Evolutionary conservation across 345 rosid species (phyloP).

Genomic region (Lumnitzera racemosa): DNA sequence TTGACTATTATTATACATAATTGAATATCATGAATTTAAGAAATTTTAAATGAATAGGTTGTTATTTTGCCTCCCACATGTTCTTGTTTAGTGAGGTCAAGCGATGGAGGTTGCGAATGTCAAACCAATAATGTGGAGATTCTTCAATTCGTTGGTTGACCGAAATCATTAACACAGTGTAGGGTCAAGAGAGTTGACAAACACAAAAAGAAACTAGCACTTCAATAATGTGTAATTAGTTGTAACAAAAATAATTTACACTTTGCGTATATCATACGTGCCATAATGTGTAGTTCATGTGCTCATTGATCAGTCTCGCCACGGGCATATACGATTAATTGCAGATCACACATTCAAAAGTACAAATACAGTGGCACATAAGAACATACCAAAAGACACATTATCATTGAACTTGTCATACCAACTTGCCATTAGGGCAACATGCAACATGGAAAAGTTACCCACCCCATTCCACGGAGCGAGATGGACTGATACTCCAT

Average conservation of each 20-base stretch:
- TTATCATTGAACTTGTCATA: not conserved
- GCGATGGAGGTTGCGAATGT: not conserved
- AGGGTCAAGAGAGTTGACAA: too few relatives aligned
- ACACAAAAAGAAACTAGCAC: too few relatives aligned
- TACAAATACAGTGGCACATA: conserved; percentile 6
- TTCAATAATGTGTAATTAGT: too few relatives aligned
- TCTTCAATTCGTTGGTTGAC: too few relatives aligned
- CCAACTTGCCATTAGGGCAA: conserved; percentile 14
- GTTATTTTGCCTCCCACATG: conserved; percentile 1
- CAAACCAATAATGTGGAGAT: conserved; percentile 4
- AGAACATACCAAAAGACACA: conserved; percentile 14
- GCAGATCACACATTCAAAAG: conserved; percentile 4
- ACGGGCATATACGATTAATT: too few relatives aligned
- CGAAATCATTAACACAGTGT: too few relatives aligned
- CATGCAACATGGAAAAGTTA: conserved; percentile 19
- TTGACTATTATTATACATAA: too few relatives aligned
- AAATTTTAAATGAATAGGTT: not conserved
- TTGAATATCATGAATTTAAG: too few relatives aligned
- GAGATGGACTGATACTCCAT: not conserved
- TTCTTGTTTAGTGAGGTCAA: not conserved
- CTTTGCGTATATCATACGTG: too few relatives aligned
- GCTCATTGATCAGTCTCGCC: too few relatives aligned
- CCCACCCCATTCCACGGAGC: conserved; percentile 2
- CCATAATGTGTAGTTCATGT: too few relatives aligned
- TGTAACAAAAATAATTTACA: too few relatives aligned